phyloP scores from a whole-genome alignment of 495 filamentous ascomycete genomes.

The Xylaria cubensis region DNA sequence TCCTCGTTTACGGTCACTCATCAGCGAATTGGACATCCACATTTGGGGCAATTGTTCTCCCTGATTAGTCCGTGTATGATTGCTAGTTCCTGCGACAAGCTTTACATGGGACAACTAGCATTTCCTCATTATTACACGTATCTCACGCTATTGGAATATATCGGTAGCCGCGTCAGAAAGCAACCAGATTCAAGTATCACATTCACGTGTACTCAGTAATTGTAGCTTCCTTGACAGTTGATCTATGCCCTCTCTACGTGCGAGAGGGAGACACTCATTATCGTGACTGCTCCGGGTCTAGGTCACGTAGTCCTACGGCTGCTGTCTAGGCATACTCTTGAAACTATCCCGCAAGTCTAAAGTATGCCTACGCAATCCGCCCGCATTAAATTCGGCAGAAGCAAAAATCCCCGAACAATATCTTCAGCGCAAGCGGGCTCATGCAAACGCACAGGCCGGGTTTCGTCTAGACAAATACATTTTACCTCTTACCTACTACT shows the following conservation, averaged over 20 bases:
- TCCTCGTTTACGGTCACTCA: background rate
- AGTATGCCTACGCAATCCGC: slow-evolving; percentile 11
- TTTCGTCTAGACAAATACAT: background rate
- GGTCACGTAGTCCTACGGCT: background rate
- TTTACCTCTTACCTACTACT: slow-evolving; percentile 7
- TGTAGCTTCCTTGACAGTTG: background rate
- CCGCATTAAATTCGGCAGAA: slow-evolving; percentile 21
- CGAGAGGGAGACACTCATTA: background rate
- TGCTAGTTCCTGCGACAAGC: background rate
- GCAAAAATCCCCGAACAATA: slow-evolving; percentile 17
- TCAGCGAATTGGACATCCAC: background rate
- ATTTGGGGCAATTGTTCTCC: background rate
- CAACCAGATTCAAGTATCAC: background rate
- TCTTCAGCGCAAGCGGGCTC: background rate
- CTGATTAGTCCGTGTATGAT: background rate
- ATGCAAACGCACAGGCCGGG: slow-evolving; percentile 12
- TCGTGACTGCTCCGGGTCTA: background rate
- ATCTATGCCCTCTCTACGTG: background rate
- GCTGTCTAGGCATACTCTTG: background rate
- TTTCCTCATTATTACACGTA: background rate
- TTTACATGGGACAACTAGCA: background rate
- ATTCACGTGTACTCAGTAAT: background rate
- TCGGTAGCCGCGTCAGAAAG: background rate
- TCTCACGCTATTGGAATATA: background rate
- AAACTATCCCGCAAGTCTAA: slow-evolving; percentile 7